Evolutionary conservation across 371 early-diverging fungal species (phyloP).

Genomic region (Mucor piriformis): DNA sequence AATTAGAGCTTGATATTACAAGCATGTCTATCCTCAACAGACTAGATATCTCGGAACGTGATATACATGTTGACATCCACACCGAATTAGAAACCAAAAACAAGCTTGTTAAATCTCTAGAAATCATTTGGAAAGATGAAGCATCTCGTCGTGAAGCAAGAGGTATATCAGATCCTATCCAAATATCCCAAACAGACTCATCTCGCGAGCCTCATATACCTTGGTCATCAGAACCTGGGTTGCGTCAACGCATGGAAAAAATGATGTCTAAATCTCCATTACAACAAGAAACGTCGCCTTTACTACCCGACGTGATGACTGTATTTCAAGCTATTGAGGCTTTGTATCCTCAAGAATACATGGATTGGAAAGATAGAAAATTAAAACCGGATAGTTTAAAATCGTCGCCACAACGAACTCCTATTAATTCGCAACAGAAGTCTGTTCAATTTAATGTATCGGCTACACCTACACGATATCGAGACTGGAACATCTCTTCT

Average conservation of each 20-base stretch:
- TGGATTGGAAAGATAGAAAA: background rate
- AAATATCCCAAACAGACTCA: conserved; percentile 19
- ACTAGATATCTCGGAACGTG: conserved; percentile 57
- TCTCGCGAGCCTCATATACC: conserved; percentile 6
- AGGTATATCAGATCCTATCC: conserved; percentile 9
- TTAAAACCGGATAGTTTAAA: background rate
- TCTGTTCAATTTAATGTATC: conserved; percentile 16
- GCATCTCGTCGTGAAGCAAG: conserved; percentile 21
- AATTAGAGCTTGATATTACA: conserved; percentile 77
- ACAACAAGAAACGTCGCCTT: background rate
- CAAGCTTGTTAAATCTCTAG: conserved; percentile 63
- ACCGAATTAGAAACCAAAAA: conserved; percentile 6
- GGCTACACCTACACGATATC: conserved; percentile 29
- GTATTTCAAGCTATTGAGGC: conserved; percentile 53
- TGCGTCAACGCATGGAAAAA: conserved; percentile 18
- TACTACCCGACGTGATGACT: conserved; percentile 34
- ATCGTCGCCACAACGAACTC: background rate
- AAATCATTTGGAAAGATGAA: conserved; percentile 62
- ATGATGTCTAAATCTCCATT: background rate
- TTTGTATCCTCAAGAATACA: conserved; percentile 35
- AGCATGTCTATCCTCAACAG: conserved; percentile 73
- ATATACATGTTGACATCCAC: too few species aligned
- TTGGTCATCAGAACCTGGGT: conserved; percentile 28
- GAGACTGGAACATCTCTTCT: conserved; percentile 1
- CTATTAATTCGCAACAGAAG: background rate